Percentiles rank a stretch among this genome's conserved stretches.
These are phyloP conservation scores for Gyromitra esculenta DNA, from an alignment of 2,329 filamentous ascomycete genomes.

Conservation along the genomic window DNA sequence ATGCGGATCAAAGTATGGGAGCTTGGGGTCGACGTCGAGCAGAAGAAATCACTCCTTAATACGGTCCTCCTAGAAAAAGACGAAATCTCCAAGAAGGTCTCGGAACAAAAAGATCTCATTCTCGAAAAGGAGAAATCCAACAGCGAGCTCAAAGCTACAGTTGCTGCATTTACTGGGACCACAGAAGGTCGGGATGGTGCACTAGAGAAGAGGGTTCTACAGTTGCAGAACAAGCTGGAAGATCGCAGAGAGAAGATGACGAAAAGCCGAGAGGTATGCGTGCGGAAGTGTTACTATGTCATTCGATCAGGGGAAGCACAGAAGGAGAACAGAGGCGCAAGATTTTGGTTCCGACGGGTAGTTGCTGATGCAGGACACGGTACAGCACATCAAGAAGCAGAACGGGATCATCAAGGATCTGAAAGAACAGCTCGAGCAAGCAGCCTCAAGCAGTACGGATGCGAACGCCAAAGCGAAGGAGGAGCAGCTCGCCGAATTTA, in stretches of 20 bases:
- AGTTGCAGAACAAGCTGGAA: constrained; percentile 58
- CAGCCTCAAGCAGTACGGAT: constrained; percentile 48
- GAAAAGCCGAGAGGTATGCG: constrained; percentile 57
- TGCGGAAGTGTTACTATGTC: constrained; percentile 49
- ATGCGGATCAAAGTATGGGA: constrained; percentile 52
- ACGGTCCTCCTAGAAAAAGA: constrained; percentile 58
- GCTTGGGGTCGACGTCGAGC: constrained; percentile 52
- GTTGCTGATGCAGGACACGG: constrained; percentile 34
- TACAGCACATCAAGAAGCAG: constrained; percentile 58
- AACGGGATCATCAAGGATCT: constrained; percentile 58
- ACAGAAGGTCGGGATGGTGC: constrained; percentile 56
- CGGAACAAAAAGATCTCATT: constrained; percentile 57
- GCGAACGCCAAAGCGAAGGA: constrained; percentile 52
- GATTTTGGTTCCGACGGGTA: constrained; percentile 43
- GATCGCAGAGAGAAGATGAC: constrained; percentile 57
- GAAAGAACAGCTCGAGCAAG: constrained; percentile 57
- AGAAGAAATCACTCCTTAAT: constrained; percentile 57
- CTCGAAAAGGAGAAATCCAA: constrained; percentile 57
- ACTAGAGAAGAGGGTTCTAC: constrained; percentile 57
- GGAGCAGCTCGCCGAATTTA: constrained; percentile 51
- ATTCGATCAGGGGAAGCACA: constrained; percentile 42
- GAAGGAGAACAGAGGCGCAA: constrained; percentile 28
- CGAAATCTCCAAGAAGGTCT: constrained; percentile 56
- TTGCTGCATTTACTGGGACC: constrained; percentile 57
- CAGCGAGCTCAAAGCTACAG: constrained; percentile 57